Evolutionary conservation across 1,139 yeast species (phyloP).

Genomic region (Geotrichum reessii): DNA sequence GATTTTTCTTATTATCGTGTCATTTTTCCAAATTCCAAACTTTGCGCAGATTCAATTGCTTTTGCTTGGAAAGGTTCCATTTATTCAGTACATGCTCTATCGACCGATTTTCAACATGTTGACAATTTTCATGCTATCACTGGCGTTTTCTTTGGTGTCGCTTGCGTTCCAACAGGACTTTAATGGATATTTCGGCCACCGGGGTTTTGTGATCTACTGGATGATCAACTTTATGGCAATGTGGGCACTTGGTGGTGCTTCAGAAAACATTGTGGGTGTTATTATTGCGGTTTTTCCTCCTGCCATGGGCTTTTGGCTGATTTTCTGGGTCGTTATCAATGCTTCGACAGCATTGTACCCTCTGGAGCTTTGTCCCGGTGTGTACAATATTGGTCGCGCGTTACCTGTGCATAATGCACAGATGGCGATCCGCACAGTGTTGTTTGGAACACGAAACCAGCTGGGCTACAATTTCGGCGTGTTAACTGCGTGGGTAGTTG

Average conservation of each 20-base stretch:
- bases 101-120: constrained; percentile 45
- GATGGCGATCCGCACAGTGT: constrained; percentile 51
- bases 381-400: constrained; percentile 60
- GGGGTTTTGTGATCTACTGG: constrained; percentile 65
- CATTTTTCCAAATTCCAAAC: constrained; percentile 56
- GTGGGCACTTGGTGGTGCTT: constrained; percentile 59
- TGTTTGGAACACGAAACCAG: constrained; percentile 51
- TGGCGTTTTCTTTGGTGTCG: constrained; percentile 54
- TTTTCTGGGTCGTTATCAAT: constrained; percentile 54
- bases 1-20: constrained; percentile 64
- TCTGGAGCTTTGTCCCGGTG: constrained; percentile 46
- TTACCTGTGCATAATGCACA: constrained; percentile 59
- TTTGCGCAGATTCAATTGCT: constrained; percentile 50
- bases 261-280: constrained; percentile 51
- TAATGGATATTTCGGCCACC: constrained; percentile 48
- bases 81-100: constrained; percentile 45
- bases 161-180: constrained; percentile 56
- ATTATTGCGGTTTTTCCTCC: constrained; percentile 45
- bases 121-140: constrained; percentile 48
- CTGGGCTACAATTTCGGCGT: constrained; percentile 57
- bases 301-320: constrained; percentile 57
- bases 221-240: constrained; percentile 53
- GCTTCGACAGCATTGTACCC: constrained; percentile 60
- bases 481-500: constrained; percentile 52
- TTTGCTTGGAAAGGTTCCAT: constrained; percentile 43